Base-by-base conservation (phyloP, 2,329 filamentous ascomycete species). In the Fusarium tanahbumbuense region DNA sequence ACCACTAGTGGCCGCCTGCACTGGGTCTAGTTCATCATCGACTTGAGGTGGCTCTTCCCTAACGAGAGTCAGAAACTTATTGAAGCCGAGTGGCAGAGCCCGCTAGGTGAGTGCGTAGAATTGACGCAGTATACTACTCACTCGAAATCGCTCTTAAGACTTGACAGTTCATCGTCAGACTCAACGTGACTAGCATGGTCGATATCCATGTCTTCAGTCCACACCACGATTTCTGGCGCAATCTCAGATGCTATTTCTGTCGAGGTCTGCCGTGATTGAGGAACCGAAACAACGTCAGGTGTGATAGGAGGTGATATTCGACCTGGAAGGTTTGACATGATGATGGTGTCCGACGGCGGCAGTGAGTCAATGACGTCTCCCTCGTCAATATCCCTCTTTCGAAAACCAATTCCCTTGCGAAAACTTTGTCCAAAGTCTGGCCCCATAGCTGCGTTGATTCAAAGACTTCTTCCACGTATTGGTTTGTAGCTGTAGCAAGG, bases 201-300 rank as follows among this genome's bases (percentile, higher is more conserved):
- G 22, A 77, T 37, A 23, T 79, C 78, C 77, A 83, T 82, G 16
- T 80, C 76, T 57, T 80, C 82, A 30, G 81, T 83, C 78, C 82
- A 83, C 20, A 84, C 83, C 7, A 84, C 73, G 27, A 85, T 85
- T 64, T 83, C 82, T 6, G 80, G 77, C 6, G 78, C 80, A 34
- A 80, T 79, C 40, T 83, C 79, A 48, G 76, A 77, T 9, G 75
- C 71, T 23, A 74, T 67, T 47, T 80, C 77, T 23, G 78, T 78
- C 56, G 72, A 79, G 50, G 74, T 75, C 68, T 76, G 78, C 60
- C 76, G 80, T 64, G 77, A 77, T 68, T 73, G 77, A 68, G 67
- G 68, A 30, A 71, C 71, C 15, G 67, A 73, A 42, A 68, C 64
- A 28, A 68, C 52, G 49, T 74, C 71, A 56, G 71, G 73, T 42